Conservation (phyloP, 2,329 filamentous ascomycete genomes). For the Aspergillus awamori region DNA sequence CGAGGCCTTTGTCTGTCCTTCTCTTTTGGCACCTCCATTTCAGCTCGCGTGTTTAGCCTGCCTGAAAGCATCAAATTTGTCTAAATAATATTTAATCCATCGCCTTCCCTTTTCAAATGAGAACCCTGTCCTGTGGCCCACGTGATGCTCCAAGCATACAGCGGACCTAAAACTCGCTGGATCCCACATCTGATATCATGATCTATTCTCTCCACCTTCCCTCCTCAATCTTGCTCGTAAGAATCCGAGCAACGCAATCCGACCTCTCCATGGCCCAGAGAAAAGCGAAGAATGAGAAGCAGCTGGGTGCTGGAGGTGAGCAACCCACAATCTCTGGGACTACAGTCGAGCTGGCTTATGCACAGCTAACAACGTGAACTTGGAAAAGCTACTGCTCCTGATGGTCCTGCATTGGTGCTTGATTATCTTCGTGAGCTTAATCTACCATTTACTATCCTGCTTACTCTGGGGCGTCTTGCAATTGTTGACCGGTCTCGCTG, state of each 20-base stretch:
- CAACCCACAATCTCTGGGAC: not conserved
- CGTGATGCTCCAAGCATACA: not conserved
- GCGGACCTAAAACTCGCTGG: not conserved
- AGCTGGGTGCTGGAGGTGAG: constrained; percentile 36
- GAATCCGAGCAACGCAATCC: not conserved
- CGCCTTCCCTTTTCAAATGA: no score
- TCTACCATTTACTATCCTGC: not conserved
- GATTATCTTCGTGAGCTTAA: constrained; percentile 53
- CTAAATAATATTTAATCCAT: no score
- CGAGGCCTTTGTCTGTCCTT: not conserved
- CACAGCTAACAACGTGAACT: not conserved
- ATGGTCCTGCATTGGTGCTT: constrained; percentile 50
- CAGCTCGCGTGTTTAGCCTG: not conserved
- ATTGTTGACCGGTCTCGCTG: not conserved
- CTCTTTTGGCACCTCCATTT: not conserved
- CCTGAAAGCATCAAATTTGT: no score
- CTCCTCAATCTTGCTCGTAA: no score
- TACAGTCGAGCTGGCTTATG: not conserved
- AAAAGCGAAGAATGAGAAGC: constrained; percentile 42
- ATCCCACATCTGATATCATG: no score
- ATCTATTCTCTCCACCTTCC: no score
- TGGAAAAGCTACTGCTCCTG: constrained; percentile 9
- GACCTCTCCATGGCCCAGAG: constrained; percentile 42
- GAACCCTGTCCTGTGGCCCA: not conserved
- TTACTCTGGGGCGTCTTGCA: not conserved